Conservation (phyloP, 257 asterid species). For the Jacaranda copaia region DNA sequence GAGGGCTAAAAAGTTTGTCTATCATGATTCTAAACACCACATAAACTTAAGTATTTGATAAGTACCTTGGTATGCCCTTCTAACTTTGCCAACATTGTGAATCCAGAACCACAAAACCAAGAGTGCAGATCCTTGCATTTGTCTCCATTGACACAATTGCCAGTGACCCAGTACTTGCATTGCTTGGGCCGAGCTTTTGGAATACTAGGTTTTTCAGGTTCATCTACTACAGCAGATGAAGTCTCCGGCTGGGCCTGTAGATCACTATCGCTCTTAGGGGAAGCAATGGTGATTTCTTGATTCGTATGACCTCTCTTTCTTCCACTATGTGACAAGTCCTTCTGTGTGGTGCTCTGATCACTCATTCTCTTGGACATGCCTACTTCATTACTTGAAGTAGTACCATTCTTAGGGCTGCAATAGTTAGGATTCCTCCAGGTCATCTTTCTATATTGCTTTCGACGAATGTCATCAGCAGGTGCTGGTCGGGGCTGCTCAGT, state of each 20-base stretch:
- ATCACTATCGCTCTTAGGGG: background rate
- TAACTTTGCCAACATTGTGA: constrained; percentile 55
- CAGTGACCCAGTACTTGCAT: constrained; percentile 54
- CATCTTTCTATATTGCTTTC: constrained; percentile 16
- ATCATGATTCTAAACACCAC: background rate
- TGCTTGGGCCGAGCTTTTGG: constrained; percentile 38
- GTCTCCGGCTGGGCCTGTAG: constrained; percentile 2
- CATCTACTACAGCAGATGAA: constrained; percentile 24
- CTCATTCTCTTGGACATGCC: background rate
- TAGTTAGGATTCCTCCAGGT: constrained; percentile 40
- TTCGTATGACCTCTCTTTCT: background rate
- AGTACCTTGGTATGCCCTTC: constrained; percentile 64
- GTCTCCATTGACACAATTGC: constrained; percentile 55
- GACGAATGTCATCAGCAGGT: background rate
- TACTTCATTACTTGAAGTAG: constrained; percentile 18
- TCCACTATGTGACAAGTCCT: constrained; percentile 2
- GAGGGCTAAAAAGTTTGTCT: background rate
- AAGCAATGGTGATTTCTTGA: background rate
- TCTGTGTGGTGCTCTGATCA: background rate
- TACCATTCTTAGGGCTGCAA: constrained; percentile 17
- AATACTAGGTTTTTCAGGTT: background rate
- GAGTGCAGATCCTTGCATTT: constrained; percentile 57
- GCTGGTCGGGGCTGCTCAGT: constrained; percentile 1
- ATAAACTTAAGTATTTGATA: background rate
- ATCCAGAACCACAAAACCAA: constrained; percentile 55